Base-by-base conservation (phyloP, 75 land plant genomes). In the Larix kaempferi region DNA sequence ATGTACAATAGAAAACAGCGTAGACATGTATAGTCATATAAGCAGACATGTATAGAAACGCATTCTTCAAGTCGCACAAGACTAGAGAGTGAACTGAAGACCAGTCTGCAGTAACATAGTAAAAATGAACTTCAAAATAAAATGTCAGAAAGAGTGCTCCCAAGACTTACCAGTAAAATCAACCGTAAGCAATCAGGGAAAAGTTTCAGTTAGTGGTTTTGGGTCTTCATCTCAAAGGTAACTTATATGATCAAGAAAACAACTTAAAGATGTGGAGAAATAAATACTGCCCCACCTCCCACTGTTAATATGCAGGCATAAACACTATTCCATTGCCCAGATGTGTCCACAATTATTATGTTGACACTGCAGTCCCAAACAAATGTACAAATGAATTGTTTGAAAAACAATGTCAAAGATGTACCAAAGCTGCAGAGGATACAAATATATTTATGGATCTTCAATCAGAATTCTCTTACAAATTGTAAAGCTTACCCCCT, bases 101-200 rank as follows among this genome's bases (percentile, higher is more conserved):
- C 49, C 6, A 44, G 49, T 62, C 25, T 62, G 2, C 15, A 26
- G 35, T 26, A 62, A 13, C 14, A 15, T 3, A 27, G 27, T 29
- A 62, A 61, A 63, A 63, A 13, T 63, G 35, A 63, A 62, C 14
- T 62, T 62, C 65, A 62, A 62, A 62, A 14, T 62, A 13, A 62
- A 27, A n/a, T 23, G 7, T 25, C 1, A 62, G 15, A 13, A 62
- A 22, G 5, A 26, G 15, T 63, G 5, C 26, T 63, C 25, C 66
- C 13, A 63, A 22, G 66, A 63, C 26, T 63, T 63, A 13, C 26
- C 15, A 63, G 66, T 25, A 14, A 23, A 44, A 6, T 6, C 49
- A 44, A 44, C 49, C 6, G 49, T 44, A 44, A 44, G 49, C 0
- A 44, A 44, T 44, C 8, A 44, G 49, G 49, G 49, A 0, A 44